These are phyloP conservation scores for Trichophyton equinum DNA, from an alignment of 2,329 filamentous ascomycete species.

Conservation along the genomic window DNA sequence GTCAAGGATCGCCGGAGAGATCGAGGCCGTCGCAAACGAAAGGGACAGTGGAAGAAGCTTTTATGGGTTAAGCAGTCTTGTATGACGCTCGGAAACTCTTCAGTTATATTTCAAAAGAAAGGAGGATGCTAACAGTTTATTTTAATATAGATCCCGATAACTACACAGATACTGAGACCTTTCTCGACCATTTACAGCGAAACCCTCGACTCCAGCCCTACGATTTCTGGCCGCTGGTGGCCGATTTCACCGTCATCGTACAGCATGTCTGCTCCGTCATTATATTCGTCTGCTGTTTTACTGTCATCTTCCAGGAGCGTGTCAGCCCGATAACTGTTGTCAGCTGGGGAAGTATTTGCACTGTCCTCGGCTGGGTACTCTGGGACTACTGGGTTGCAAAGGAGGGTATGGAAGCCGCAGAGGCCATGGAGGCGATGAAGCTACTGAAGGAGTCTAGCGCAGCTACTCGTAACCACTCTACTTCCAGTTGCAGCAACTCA, in stretches of 20 bases:
- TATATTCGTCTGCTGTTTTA: constrained; percentile 89
- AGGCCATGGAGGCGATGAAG: constrained; percentile 11
- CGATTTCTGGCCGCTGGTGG: constrained; percentile 94
- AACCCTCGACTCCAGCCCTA: constrained; percentile 91
- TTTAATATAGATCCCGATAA: constrained; percentile 71
- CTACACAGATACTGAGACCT: constrained; percentile 93
- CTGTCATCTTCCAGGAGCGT: constrained; percentile 73
- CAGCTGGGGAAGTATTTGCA: constrained; percentile 68
- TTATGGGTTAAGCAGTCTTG: constrained; percentile 96
- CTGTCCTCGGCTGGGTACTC: constrained; percentile 74
- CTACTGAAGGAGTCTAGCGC: constrained; percentile 6
- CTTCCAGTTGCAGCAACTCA: not conserved
- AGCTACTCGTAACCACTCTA: not conserved
- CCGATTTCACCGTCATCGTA: constrained; percentile 89
- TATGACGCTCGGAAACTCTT: constrained; percentile 33
- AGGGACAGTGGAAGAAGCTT: constrained; percentile 81
- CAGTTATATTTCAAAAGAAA: not conserved
- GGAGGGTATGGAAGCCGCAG: constrained; percentile 42
- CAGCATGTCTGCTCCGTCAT: constrained; percentile 92
- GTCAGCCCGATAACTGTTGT: constrained; percentile 86
- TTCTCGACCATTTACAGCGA: constrained; percentile 86
- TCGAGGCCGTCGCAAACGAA: constrained; percentile 48
- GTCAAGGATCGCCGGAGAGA: constrained; percentile 30
- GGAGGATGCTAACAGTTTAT: not conserved
- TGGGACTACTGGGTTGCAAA: constrained; percentile 86